A percentile compares a stretch with the other conserved stretches of the same genome.
Evolutionary conservation across 1,139 yeast genomes (phyloP).

Genomic region (Scheffersomyces insectosa): DNA sequence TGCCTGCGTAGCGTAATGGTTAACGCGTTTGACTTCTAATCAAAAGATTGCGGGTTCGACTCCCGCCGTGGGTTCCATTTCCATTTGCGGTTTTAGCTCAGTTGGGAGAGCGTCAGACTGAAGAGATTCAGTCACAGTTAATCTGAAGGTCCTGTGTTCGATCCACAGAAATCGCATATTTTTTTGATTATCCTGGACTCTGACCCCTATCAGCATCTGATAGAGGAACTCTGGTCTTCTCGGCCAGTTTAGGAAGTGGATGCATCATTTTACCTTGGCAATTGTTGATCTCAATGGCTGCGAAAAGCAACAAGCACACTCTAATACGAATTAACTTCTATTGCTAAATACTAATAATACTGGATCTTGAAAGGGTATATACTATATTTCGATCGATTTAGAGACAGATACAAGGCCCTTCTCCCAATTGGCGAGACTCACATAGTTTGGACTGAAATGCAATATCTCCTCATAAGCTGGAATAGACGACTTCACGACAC

Average conservation of each 20-base stretch:
- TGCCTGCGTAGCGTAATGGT: conserved; percentile 40
- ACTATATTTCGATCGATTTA: conserved; percentile 43
- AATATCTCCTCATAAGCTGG: conserved; percentile 73
- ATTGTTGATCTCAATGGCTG: too few species aligned
- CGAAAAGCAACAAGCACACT: neutral
- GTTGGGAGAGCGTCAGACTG: conserved; percentile 92
- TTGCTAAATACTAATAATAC: neutral
- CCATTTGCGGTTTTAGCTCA: conserved; percentile 56
- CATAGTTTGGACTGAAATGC: conserved; percentile 62
- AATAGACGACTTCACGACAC: conserved; percentile 46
- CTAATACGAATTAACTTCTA: neutral
- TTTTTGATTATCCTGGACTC: conserved; percentile 2
- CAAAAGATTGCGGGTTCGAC: conserved; percentile 50
- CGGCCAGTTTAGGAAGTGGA: too few species aligned
- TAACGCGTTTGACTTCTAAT: conserved; percentile 49
- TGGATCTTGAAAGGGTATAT: neutral
- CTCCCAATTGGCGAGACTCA: conserved; percentile 64
- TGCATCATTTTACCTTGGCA: too few species aligned
- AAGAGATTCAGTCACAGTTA: conserved; percentile 46
- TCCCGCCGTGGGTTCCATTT: conserved; percentile 43
- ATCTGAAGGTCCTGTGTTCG: conserved; percentile 60
- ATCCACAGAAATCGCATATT: conserved; percentile 36
- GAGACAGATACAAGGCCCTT: conserved; percentile 65
- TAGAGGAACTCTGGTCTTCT: too few species aligned
- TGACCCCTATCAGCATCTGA: neutral